phyloP scores from a whole-genome alignment of 176 grass and related monocot species.

The Otatea glauca region DNA sequence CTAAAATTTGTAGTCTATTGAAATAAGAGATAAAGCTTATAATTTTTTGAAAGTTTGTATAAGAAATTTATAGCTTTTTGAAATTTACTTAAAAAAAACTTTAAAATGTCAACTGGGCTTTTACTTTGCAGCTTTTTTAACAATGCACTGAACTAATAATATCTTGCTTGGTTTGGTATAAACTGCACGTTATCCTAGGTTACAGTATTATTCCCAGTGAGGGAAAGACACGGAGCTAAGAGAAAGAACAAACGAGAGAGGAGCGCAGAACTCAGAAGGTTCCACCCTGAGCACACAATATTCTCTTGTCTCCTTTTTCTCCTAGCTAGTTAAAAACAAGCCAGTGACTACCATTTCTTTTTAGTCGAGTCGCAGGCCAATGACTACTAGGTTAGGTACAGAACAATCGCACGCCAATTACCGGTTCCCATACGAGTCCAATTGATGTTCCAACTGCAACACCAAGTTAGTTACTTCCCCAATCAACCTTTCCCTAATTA shows the following conservation, averaged over 20 bases:
- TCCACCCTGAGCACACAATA: constrained; percentile 16
- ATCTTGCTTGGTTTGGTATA: constrained; percentile 27
- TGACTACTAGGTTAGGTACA: constrained; percentile 29
- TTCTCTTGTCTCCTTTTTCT: constrained; percentile 35
- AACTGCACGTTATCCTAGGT: constrained; percentile 35
- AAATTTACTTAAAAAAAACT: not conserved
- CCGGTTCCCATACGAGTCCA: constrained; percentile 24
- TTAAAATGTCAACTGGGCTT: not conserved
- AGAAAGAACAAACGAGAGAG: not conserved
- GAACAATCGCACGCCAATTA: constrained; percentile 34
- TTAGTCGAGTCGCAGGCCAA: not conserved
- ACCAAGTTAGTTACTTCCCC: not conserved
- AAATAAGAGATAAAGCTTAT: no score
- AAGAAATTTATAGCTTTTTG: no score
- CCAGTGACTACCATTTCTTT: not conserved
- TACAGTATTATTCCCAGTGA: not conserved
- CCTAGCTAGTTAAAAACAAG: not conserved
- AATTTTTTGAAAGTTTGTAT: no score
- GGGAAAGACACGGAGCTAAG: not conserved
- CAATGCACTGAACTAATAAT: not conserved
- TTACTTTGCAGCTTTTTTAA: not conserved
- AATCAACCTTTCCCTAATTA: not conserved
- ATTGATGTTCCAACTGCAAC: not conserved
- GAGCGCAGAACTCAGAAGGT: constrained; percentile 41
- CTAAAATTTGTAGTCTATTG: no score